A percentile compares a stretch with the other conserved stretches of the same genome.
phyloP scores from a whole-genome alignment of 768 basidiomycete genomes.

The Leccinum olivaceopallidum region DNA sequence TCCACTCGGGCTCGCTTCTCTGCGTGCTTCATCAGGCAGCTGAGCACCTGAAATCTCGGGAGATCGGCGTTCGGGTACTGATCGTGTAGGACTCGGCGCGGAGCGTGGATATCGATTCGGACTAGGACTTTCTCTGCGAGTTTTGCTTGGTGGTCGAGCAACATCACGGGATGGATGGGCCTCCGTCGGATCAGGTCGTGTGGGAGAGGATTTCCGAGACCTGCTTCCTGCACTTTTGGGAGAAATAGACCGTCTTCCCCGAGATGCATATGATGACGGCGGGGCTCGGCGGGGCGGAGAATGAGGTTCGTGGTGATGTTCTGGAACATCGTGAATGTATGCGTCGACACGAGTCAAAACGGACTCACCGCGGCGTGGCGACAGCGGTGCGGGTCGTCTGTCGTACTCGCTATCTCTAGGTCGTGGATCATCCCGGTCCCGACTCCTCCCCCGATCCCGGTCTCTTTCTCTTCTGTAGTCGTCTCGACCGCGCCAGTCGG shows the following conservation, averaged over 20 bases:
- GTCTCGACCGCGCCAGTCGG: slow-evolving; percentile 23
- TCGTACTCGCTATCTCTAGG: slow-evolving; percentile 25
- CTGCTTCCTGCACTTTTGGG: slow-evolving; percentile 22
- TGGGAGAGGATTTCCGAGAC: slow-evolving; percentile 25
- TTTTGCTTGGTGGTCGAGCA: slow-evolving; percentile 15
- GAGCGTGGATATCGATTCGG: slow-evolving; percentile 10
- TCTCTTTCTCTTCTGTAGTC: slow-evolving; percentile 25
- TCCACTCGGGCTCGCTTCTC: not conserved
- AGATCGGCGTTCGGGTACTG: slow-evolving; percentile 5
- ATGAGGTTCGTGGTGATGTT: slow-evolving; percentile 13
- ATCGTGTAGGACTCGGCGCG: slow-evolving; percentile 13
- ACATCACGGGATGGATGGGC: slow-evolving; percentile 10
- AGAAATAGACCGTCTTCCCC: slow-evolving; percentile 26
- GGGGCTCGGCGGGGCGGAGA: slow-evolving; percentile 18
- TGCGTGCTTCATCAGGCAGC: slow-evolving; percentile 1
- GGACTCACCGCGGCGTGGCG: slow-evolving; percentile 30
- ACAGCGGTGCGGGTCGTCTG: slow-evolving; percentile 17
- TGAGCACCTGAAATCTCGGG: slow-evolving; percentile 2
- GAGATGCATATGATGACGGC: slow-evolving; percentile 10
- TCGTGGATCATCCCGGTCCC: slow-evolving; percentile 24
- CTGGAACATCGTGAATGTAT: slow-evolving; percentile 8
- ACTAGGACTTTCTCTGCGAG: slow-evolving; percentile 16
- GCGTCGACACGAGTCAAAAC: not conserved
- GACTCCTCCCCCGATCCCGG: slow-evolving; percentile 16
- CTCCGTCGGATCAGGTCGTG: slow-evolving; percentile 16